Percentiles rank a stretch among this genome's conserved stretches.
Conservation (phyloP, 768 basidiomycete genomes). For the Tubosaeta sp. region DNA sequence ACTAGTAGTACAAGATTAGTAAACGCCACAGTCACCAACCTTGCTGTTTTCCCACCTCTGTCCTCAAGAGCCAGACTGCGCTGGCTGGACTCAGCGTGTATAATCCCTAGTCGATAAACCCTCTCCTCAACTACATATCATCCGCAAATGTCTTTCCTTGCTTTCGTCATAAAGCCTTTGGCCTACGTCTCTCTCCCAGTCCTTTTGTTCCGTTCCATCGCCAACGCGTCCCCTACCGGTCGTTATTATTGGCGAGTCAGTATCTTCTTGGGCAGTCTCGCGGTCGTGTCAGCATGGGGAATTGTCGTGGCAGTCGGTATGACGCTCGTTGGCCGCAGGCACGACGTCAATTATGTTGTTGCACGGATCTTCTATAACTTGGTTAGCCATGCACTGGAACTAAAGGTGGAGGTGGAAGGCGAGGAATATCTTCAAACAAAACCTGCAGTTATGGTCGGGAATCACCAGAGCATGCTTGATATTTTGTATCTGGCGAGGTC, state of each 20-base stretch:
- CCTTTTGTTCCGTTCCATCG: slow-evolving; percentile 58
- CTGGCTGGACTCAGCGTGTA: slow-evolving; percentile 26
- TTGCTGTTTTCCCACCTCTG: slow-evolving; percentile 30
- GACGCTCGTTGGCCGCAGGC: slow-evolving; percentile 61
- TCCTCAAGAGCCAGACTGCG: slow-evolving; percentile 18
- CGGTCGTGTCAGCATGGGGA: slow-evolving; percentile 68
- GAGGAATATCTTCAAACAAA: slow-evolving; percentile 70
- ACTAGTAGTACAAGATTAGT: no score
- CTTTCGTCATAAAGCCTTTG: slow-evolving; percentile 59
- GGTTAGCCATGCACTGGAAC: slow-evolving; percentile 57
- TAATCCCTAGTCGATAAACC: slow-evolving; percentile 11
- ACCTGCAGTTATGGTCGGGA: slow-evolving; percentile 76
- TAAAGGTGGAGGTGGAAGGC: slow-evolving; percentile 78
- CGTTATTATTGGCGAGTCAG: slow-evolving; percentile 71
- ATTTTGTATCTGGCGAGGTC: slow-evolving; percentile 78
- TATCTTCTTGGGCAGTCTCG: slow-evolving; percentile 70
- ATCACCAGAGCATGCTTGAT: slow-evolving; percentile 94
- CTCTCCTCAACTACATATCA: slow-evolving; percentile 10
- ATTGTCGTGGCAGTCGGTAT: slow-evolving; percentile 63
- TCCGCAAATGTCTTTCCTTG: slow-evolving; percentile 57
- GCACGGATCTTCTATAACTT: slow-evolving; percentile 79
- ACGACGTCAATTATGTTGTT: slow-evolving; percentile 78
- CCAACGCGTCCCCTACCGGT: slow-evolving; percentile 49
- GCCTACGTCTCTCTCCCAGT: slow-evolving; percentile 76
- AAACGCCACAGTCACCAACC: no score